These are phyloP conservation scores for Chamaecrista fasciculata DNA, from an alignment of 306 rosid species.

Conservation along the genomic window DNA sequence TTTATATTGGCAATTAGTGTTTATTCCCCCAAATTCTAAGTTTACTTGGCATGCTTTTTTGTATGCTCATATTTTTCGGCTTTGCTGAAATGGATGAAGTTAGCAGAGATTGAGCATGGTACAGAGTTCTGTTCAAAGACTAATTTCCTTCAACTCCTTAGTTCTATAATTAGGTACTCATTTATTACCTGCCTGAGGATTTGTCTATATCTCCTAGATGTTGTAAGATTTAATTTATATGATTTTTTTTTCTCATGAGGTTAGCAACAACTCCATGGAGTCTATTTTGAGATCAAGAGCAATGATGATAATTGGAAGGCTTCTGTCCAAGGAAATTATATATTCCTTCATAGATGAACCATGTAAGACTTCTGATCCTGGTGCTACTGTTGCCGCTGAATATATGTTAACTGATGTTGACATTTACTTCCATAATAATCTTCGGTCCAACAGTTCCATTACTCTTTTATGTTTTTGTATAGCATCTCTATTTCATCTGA, in stretches of 20 bases:
- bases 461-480: neutral
- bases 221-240: constrained; percentile 13
- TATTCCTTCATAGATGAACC: constrained; percentile 59
- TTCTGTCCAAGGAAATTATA: constrained; percentile 57
- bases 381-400: neutral
- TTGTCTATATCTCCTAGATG: constrained; percentile 1
- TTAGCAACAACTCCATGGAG: constrained; percentile 55
- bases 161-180: constrained; percentile 72
- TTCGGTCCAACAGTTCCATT: neutral
- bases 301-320: constrained; percentile 81
- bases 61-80: constrained; percentile 6
- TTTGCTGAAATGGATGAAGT: constrained; percentile 53
- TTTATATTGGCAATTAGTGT: neutral
- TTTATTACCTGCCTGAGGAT: constrained; percentile 5
- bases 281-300: constrained; percentile 77
- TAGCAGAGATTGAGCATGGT: constrained; percentile 77
- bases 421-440: constrained; percentile 14
- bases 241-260: constrained; percentile 20
- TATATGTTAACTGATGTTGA: constrained; percentile 10
- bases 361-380: constrained; percentile 47
- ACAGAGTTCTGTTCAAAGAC: constrained; percentile 66
- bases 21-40: neutral
- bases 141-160: constrained; percentile 65
- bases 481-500: constrained; percentile 10
- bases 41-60: neutral